These are phyloP conservation scores for Schizothecium vesticola DNA, from an alignment of 495 filamentous ascomycete species.

Conservation along the genomic window DNA sequence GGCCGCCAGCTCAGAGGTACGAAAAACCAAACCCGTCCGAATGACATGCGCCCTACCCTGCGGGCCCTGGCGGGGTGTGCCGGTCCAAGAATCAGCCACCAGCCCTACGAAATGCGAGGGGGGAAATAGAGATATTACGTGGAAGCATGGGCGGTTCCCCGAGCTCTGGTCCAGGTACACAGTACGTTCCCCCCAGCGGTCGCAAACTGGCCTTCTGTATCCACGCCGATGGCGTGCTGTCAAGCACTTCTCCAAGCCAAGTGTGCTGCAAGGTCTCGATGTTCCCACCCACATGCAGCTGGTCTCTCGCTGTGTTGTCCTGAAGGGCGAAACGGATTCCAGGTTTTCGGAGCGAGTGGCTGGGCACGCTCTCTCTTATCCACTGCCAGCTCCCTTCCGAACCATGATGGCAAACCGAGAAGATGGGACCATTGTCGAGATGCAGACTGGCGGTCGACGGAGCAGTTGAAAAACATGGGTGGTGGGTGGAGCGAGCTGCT, in stretches of 20 bases:
- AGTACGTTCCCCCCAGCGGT: background rate
- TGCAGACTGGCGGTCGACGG: background rate
- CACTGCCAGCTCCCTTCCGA: background rate
- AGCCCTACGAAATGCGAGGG: slow-evolving; percentile 14
- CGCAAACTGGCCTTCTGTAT: background rate
- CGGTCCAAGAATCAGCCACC: slow-evolving; percentile 4
- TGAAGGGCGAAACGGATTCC: background rate
- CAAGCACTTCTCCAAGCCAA: background rate
- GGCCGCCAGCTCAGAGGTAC: background rate
- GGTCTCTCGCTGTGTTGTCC: background rate
- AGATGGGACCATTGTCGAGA: background rate
- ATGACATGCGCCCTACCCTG: background rate
- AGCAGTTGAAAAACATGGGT: background rate
- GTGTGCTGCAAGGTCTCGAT: background rate
- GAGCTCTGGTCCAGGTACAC: background rate
- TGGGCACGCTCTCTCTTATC: background rate
- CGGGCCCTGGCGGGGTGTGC: background rate
- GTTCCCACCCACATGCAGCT: background rate
- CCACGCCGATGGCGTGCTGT: background rate
- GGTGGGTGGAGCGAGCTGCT: no score
- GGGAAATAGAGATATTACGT: slow-evolving; percentile 16
- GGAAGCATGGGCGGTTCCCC: slow-evolving; percentile 3
- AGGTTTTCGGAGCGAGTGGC: background rate
- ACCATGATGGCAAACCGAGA: background rate
- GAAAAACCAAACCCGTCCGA: background rate